A percentile compares a stretch with the other conserved stretches of the same genome.
These are phyloP conservation scores for Colletotrichum musicola DNA, from an alignment of 2,329 filamentous ascomycete genomes.

Conservation along the genomic window DNA sequence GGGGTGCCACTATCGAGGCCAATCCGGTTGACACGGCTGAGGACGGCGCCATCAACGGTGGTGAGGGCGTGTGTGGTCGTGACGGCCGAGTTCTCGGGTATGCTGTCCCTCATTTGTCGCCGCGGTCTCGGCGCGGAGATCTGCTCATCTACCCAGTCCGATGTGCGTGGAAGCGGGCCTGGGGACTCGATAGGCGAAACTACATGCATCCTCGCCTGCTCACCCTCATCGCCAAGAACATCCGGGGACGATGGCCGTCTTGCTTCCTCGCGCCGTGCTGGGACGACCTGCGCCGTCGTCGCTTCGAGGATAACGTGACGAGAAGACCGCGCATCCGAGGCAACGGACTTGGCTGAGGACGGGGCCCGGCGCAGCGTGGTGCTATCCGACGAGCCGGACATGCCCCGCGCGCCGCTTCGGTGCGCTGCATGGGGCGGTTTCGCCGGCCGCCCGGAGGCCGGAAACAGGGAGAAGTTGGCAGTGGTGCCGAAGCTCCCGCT, in stretches of 20 bases:
- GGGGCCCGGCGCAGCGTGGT: not conserved
- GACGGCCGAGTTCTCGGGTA: slow-evolving; percentile 24
- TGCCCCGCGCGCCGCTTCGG: not conserved
- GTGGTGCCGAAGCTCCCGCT: not conserved
- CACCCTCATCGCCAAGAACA: slow-evolving; percentile 20
- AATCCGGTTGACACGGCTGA: not conserved
- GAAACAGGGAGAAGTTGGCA: not conserved
- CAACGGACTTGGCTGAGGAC: slow-evolving; percentile 1
- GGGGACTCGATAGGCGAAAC: not conserved
- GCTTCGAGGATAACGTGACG: not conserved
- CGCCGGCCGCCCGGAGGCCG: not conserved
- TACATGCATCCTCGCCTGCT: not conserved
- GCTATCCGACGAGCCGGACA: slow-evolving; percentile 17
- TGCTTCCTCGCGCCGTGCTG: not conserved
- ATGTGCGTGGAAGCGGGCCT: slow-evolving; percentile 1
- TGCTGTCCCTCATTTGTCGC: slow-evolving; percentile 2
- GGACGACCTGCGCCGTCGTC: not conserved
- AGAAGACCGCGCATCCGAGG: slow-evolving; percentile 10
- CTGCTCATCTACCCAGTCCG: slow-evolving; percentile 28
- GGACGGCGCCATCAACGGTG: not conserved
- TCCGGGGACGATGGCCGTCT: slow-evolving; percentile 14
- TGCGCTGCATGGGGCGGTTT: not conserved
- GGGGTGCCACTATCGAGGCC: slow-evolving; percentile 16
- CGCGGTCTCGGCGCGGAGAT: slow-evolving; percentile 4
- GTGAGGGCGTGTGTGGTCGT: not conserved